phyloP scores from a whole-genome alignment of 2,329 filamentous ascomycete genomes.

The Hypoxylon sp. region DNA sequence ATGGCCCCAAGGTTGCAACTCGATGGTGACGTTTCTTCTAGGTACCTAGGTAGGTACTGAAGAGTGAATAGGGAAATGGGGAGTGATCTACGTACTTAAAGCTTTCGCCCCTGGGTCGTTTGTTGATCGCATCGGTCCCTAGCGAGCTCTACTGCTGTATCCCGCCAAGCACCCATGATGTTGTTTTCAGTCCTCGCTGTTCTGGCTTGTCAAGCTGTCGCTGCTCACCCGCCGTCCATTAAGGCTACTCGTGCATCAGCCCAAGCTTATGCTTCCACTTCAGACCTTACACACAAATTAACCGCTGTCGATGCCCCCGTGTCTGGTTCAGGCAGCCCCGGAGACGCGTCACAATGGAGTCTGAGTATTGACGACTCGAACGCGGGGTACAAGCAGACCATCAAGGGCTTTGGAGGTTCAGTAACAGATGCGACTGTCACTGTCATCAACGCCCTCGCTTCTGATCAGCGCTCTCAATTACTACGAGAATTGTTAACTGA shows the following conservation, averaged over 20 bases:
- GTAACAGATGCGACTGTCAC: slow-evolving; percentile 53
- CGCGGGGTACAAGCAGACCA: slow-evolving; percentile 49
- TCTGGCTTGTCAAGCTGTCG: slow-evolving; percentile 32
- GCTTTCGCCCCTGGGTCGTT: neutral
- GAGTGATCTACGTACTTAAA: slow-evolving; percentile 21
- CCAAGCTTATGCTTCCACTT: slow-evolving; percentile 48
- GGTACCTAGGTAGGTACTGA: slow-evolving; percentile 1
- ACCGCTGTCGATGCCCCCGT: slow-evolving; percentile 47
- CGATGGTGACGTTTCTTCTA: slow-evolving; percentile 14
- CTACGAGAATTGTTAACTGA: slow-evolving; percentile 49
- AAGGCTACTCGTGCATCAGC: slow-evolving; percentile 31
- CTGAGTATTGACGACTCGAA: slow-evolving; percentile 51
- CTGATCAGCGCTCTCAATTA: slow-evolving; percentile 43
- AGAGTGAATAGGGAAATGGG: slow-evolving; percentile 5
- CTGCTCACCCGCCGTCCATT: slow-evolving; percentile 16
- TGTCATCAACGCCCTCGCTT: slow-evolving; percentile 48
- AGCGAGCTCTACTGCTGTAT: too few relatives aligned
- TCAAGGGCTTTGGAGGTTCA: slow-evolving; percentile 53
- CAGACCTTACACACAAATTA: slow-evolving; percentile 49
- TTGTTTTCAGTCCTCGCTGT: slow-evolving; percentile 30
- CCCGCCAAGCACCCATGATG: slow-evolving; percentile 16
- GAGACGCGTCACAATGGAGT: slow-evolving; percentile 47
- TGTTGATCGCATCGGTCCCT: neutral
- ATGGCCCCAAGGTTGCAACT: slow-evolving; percentile 15
- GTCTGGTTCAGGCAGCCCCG: slow-evolving; percentile 45